phyloP scores from a whole-genome alignment of 179 eudicot genomes.

The Sideroxylon spinosum region DNA sequence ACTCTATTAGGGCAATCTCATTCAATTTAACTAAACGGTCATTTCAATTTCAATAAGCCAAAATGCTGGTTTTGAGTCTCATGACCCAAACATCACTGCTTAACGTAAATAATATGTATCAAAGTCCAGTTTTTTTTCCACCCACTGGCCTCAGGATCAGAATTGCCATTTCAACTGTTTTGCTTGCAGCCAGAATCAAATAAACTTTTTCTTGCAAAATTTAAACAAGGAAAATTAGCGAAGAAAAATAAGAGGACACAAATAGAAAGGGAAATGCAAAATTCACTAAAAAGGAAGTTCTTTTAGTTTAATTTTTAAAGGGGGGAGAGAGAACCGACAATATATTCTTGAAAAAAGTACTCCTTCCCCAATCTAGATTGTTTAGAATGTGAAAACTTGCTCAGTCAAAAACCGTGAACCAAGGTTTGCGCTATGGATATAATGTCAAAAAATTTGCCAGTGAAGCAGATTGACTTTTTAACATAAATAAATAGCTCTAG shows the following conservation, averaged over 20 bases:
- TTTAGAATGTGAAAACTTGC: background rate
- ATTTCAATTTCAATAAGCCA: background rate
- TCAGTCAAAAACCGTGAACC: conserved; percentile 8
- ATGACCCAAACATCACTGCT: background rate
- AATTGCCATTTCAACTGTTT: background rate
- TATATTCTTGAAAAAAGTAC: background rate
- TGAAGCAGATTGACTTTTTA: background rate
- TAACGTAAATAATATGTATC: background rate
- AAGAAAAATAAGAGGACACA: background rate
- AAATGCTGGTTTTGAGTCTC: background rate
- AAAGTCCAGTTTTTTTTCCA: background rate
- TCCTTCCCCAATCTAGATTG: background rate
- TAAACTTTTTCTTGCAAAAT: background rate
- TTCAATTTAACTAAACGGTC: background rate
- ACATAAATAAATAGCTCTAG: background rate
- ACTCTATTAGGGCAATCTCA: background rate
- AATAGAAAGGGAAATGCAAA: background rate
- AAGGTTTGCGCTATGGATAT: background rate
- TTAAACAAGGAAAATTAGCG: background rate
- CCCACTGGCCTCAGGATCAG: background rate
- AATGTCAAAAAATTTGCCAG: background rate
- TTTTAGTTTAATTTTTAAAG: background rate
- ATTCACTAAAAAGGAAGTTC: background rate
- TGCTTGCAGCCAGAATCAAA: background rate
- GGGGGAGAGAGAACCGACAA: background rate